Base-by-base conservation (phyloP, 2,329 filamentous ascomycete species). In the Neonectria sp. region DNA sequence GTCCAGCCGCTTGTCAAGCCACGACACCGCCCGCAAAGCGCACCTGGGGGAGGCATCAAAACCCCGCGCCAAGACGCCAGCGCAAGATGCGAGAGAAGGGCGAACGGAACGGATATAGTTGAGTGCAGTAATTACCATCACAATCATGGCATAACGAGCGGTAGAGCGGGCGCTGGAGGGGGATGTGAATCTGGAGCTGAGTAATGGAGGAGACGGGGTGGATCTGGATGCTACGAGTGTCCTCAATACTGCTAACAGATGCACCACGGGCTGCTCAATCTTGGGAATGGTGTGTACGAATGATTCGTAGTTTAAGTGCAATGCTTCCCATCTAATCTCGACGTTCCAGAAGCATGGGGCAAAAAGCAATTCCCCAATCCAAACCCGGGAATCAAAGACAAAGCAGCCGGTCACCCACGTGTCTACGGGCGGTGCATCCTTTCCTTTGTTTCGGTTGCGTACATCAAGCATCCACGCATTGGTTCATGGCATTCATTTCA, bases 291-390 rank as follows among this genome's bases (percentile, higher is more conserved):
- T 12, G 9, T 6, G 6, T 9, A 33, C 11, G 9, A 33, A 33
- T 33, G 8, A 9, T 33, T 33, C 11, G 31, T 33, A 33, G 31
- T 33, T 33, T 12, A 33, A 33, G 31, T 33, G 31, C 31, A 33
- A 33, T 33, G 6, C 31, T 33, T 33, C 7, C 27, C 6, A 35
- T 35, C 9, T 5, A 35, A 35, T 40, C 15, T 7, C 37, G 37
- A n/a, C n/a, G 31, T 35, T 53, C 51, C 3, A 35, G 29, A 53
- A 53, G 29, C 6, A 17, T n/a, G 24, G 11, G 33, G 15, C 4
- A 53, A 53, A 24, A 53, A 53, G 49, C 17, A 53, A 35, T 24
- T 52, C 17, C n/a, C 29, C 37, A 40, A 40, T 40, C 37, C 15
- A 24, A n/a, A 4, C 12, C n/a, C 7, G 3, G 1, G 13, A 25